Evolutionary conservation across 2,329 filamentous ascomycete genomes (phyloP), one percentile per base, ranked within the genome.

Genomic region (Huntiella decipiens): DNA sequence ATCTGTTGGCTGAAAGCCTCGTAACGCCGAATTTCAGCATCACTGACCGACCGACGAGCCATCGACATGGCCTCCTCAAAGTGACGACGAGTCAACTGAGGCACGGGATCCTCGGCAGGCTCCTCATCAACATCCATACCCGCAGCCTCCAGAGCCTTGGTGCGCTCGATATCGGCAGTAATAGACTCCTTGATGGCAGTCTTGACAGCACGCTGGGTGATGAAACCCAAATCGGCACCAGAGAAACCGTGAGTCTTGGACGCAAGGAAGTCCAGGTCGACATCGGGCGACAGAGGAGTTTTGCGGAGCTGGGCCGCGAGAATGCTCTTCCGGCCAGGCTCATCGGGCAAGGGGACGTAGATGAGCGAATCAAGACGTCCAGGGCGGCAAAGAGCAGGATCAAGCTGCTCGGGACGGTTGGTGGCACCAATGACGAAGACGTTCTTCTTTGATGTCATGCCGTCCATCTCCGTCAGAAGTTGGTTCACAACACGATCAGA

Each of bases 371-470:
- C 91, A 42, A 98, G 82, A 86, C 91, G 91, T 56, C 91, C 91
- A 48, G 91, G 91, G 74, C 91, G 87, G 75, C 88, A 95, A 56
- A 98, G 75, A 56, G 91, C 91, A 61, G 91, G 91, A 64, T 98
- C 91, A 50, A 98, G 82, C 70, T 96, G 91, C 70, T 98, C 91
- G 38, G 91, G 91, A 70, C 91, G 77, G 72, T 98, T 98, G 65
- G 91, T 98, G 39, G 91, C 91, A 63, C 91, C 91, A 57, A 98
- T 98, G 54, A 98, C 91, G 66, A 98, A 98, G 53, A 98, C 91
- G 63, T 98, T 98, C 82, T 98, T 98, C 83, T 98, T 98, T 35
- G 88, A 95, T 39, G 88, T 96, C 88, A 96, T 96, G 57, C 88
- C 88, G 56, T 96, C 88, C 88, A 96, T 95, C 76, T 96, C 85